Base-by-base conservation (phyloP, 1,284 basidiomycete species). In the Austroboletus olivaceoglutinosus region DNA sequence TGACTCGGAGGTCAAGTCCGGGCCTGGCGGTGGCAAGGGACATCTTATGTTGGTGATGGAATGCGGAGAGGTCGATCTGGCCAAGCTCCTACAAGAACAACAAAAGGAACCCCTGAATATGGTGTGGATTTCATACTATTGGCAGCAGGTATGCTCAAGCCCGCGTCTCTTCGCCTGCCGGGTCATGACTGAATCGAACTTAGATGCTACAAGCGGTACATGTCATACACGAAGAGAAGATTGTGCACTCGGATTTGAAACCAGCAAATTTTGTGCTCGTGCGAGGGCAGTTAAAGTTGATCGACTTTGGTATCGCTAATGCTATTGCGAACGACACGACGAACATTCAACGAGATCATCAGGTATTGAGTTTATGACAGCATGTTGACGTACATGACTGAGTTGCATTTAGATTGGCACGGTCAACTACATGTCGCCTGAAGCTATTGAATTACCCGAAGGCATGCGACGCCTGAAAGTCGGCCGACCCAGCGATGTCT, bases 251-350 rank as follows among this genome's bases (percentile, higher is more conserved):
- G 10, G 94, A 98, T 67, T 78, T 97, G 46, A 98, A 98, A 68
- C 94, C 94, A 3, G 94, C 94, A 2, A 98, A 98, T 69, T 98
- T 98, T 62, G 93, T 98, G 16, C 76, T 98, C 36, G 94, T 97
- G 50, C 87, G 88, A 55, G 94, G 94, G 3, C 88, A 93, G 54
- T 75, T 98, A 44, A 98, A 98, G 75, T 76, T 97, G 48, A 98
- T 98, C 60, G 94, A 97, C 68, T 98, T 98, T 61, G 94, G 94
- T 13, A 98, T 98, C 62, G 94, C 94, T 5, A 97, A 97, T 67
- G 93, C 93, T 7, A 94, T 98, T 57, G 93, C 93, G 6, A 96
- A 95, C 64, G 94, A 98, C 63, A 98, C 94, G 2, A 96, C 95
- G 5, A 97, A 98, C 63, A 97, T 98, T 49, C 91, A 95, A 58